Base-by-base conservation (phyloP, 2,329 filamentous ascomycete species). In the Cryoendolithus antarcticus region DNA sequence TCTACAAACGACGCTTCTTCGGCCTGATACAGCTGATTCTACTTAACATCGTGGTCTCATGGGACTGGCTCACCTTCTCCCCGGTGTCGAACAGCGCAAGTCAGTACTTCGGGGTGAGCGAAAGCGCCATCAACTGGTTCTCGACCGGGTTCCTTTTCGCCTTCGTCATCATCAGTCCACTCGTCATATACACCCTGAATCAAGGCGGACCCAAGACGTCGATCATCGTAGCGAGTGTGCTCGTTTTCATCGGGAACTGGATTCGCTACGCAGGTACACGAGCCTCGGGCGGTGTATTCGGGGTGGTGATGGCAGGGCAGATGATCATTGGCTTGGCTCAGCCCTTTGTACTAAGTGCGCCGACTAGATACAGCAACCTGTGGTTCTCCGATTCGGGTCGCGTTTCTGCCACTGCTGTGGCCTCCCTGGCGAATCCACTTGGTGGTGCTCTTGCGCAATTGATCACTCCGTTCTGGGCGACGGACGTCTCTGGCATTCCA, bases 31-130 rank as follows among this genome's bases (percentile, higher is more conserved):
- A 94, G 61, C 64, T 96, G 55, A 81, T 86, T 5, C 62, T 96
- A 53, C 68, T 96, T 62, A 98, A 96, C 58, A 80, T 95, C 40
- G 76, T 96, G 44, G 81, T 94, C 32, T 93, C 84, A 55, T 96
- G 89, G 89, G 86, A 93, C 74, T 96, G 89, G 89, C 74, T 96
- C 51, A 91, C 86, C 5, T 95, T 86, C 61, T 82, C 88, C 2
- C 82, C 89, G 31, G 79, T 94, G 27, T 85, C 85, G 2, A 74
- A 74, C 28, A 75, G 80, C 13, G 73, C 85, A 1, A 77, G 86
- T 0, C 51, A 69, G 15, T 94, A 86, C 65, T 96, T 93, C 57
- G 50, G 65, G 37, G 83, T 88, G 9, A 72, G 71, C 28, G 78
- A 88, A 54, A 78, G 75, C 10, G 74, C 75, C 27, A 81, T 96